phyloP scores from a whole-genome alignment of 805 yeast genomes.

The Zygoascus tannicola region DNA sequence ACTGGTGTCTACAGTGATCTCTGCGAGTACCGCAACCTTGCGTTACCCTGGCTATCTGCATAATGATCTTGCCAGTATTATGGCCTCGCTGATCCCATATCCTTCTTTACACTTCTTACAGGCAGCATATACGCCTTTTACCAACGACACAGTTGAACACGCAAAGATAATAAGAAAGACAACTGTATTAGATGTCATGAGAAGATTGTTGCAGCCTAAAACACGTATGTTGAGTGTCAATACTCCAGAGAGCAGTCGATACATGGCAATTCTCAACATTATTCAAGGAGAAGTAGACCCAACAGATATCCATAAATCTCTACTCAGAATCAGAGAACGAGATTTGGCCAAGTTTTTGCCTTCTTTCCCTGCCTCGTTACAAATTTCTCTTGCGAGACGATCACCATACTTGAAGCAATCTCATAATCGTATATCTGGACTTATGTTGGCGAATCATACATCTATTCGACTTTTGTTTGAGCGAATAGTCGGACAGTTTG shows the following conservation, averaged over 20 bases:
- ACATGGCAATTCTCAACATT: constrained; percentile 63
- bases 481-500: constrained; percentile 66
- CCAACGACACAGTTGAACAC: constrained; percentile 49
- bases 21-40: constrained; percentile 76
- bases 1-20: constrained; percentile 73
- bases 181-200: constrained; percentile 75
- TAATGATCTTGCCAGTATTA: constrained; percentile 70
- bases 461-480: constrained; percentile 58
- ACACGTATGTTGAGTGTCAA: constrained; percentile 55
- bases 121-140: constrained; percentile 71
- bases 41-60: constrained; percentile 90
- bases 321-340: constrained; percentile 34
- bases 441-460: constrained; percentile 77
- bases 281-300: constrained; percentile 61
- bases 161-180: constrained; percentile 55
- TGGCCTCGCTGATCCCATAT: constrained; percentile 76
- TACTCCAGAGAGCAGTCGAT: constrained; percentile 38
- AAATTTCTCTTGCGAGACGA: constrained; percentile 64
- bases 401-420: constrained; percentile 47
- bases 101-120: constrained; percentile 71
- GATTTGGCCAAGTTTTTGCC: constrained; percentile 63
- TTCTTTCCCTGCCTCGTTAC: constrained; percentile 74
- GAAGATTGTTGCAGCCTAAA: constrained; percentile 72
- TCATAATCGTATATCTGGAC: constrained; percentile 54
- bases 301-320: constrained; percentile 47